Evolutionary conservation across 1,139 yeast genomes (phyloP).

Genomic region (Kodamaea arcana): DNA sequence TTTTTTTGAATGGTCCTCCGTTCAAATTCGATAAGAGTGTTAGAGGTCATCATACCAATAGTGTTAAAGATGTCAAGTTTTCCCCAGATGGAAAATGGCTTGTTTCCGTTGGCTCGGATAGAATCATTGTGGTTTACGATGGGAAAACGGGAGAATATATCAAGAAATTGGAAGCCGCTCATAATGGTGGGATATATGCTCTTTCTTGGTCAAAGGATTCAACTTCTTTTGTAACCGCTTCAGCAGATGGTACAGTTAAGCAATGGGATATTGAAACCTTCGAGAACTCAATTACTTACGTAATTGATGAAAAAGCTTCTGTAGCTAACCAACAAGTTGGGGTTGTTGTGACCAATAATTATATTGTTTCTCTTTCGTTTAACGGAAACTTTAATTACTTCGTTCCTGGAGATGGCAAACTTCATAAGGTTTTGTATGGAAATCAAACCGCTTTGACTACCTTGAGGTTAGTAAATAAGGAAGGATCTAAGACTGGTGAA

Average conservation of each 20-base stretch:
- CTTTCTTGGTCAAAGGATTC: slow-evolving; percentile 64
- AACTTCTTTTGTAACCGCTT: slow-evolving; percentile 63
- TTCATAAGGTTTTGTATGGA: slow-evolving; percentile 54
- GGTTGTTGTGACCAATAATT: slow-evolving; percentile 57
- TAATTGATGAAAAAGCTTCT: slow-evolving; percentile 23
- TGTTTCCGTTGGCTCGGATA: slow-evolving; percentile 85
- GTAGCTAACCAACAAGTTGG: slow-evolving; percentile 77
- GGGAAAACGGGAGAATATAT: slow-evolving; percentile 82
- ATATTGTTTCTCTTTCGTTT: slow-evolving; percentile 62
- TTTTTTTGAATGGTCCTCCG: slow-evolving; percentile 90
- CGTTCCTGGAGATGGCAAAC: slow-evolving; percentile 29
- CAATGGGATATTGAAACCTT: slow-evolving; percentile 48
- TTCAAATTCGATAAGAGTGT: slow-evolving; percentile 76
- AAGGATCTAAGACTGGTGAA: too few relatives aligned
- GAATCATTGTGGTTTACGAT: slow-evolving; percentile 72
- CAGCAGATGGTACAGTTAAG: slow-evolving; percentile 78
- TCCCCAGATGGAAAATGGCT: slow-evolving; percentile 73
- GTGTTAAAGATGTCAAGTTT: slow-evolving; percentile 76
- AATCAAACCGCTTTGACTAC: slow-evolving; percentile 80
- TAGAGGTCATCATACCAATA: slow-evolving; percentile 71
- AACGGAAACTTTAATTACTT: slow-evolving; percentile 71
- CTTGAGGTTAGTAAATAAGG: slow-evolving; percentile 17
- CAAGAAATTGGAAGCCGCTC: slow-evolving; percentile 51
- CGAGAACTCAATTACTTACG: slow-evolving; percentile 37
- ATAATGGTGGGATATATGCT: slow-evolving; percentile 78